A percentile compares a stretch with the other conserved stretches of the same genome.
These are phyloP conservation scores for Artemisia annua DNA, from an alignment of 129 eudicot genomes.

Conservation along the genomic window DNA sequence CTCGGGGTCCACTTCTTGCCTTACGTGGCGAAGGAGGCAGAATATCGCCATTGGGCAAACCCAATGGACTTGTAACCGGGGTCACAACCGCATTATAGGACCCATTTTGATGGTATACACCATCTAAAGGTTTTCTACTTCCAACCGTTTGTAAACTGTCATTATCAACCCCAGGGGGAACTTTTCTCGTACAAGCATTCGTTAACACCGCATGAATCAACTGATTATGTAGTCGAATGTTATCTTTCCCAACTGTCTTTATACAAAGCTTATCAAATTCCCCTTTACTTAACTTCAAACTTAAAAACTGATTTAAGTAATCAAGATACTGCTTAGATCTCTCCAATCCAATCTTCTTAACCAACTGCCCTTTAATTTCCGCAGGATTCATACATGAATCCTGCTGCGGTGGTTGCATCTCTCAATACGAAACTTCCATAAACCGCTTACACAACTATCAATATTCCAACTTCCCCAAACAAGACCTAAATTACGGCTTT, in stretches of 20 bases:
- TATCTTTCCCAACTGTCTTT: slow-evolving; percentile 77
- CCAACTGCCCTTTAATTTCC: slow-evolving; percentile 69
- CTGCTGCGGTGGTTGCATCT: slow-evolving; percentile 88
- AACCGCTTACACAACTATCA: slow-evolving; percentile 24
- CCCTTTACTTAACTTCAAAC: slow-evolving; percentile 61
- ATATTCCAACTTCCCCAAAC: slow-evolving; percentile 17
- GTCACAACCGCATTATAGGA: background rate
- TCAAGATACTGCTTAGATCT: slow-evolving; percentile 72
- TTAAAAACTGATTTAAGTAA: slow-evolving; percentile 60
- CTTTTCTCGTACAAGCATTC: slow-evolving; percentile 59
- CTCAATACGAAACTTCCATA: slow-evolving; percentile 58
- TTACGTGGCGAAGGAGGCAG: slow-evolving; percentile 67
- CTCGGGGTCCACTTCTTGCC: slow-evolving; percentile 57
- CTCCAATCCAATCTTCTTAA: slow-evolving; percentile 76
- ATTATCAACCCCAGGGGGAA: slow-evolving; percentile 31
- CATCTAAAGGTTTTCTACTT: slow-evolving; percentile 40
- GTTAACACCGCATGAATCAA: slow-evolving; percentile 64
- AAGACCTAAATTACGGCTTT: slow-evolving; percentile 59
- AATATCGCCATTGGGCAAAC: slow-evolving; percentile 65
- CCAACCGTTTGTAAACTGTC: slow-evolving; percentile 34
- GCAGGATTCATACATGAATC: slow-evolving; percentile 70
- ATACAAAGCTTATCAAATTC: slow-evolving; percentile 79
- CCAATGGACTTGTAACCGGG: slow-evolving; percentile 41
- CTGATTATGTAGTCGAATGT: slow-evolving; percentile 80
- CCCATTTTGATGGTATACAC: slow-evolving; percentile 51